A percentile compares a stretch with the other conserved stretches of the same genome.
Evolutionary conservation across 192 early-diverging fungal species (phyloP).

Genomic region (Rhizophagus sp.): DNA sequence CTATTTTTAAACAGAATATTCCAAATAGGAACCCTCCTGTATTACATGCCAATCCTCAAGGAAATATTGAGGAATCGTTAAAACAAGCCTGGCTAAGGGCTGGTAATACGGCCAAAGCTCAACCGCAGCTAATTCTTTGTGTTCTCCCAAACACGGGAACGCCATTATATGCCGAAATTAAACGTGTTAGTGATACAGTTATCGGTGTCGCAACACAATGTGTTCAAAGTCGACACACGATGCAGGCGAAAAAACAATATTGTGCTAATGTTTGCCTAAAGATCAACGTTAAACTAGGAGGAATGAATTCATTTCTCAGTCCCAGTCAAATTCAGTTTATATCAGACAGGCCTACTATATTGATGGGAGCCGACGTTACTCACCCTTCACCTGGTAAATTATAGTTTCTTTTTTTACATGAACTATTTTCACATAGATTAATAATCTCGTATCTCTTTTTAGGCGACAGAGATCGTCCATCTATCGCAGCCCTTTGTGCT

Average conservation of each 20-base stretch:
- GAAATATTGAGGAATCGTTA: no score
- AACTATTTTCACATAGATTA: conserved; percentile 35
- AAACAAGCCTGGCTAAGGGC: no score
- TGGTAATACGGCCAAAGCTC: conserved; percentile 47
- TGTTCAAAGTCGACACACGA: conserved; percentile 77
- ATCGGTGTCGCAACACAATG: conserved; percentile 90
- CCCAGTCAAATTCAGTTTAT: conserved; percentile 66
- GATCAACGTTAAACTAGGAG: conserved; percentile 42
- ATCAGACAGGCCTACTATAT: conserved; percentile 67
- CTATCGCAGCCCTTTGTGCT: conserved; percentile 77
- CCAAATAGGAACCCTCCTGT: no score
- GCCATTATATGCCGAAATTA: conserved; percentile 68
- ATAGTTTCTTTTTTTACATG: not conserved
- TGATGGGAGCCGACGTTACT: conserved; percentile 91
- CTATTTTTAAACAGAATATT: no score
- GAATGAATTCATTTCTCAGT: conserved; percentile 71
- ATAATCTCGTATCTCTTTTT: not conserved
- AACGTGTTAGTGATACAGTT: conserved; percentile 84
- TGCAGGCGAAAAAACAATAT: conserved; percentile 79
- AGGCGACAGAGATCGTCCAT: conserved; percentile 56
- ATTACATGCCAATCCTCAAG: no score
- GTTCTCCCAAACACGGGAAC: conserved; percentile 76
- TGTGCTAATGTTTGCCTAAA: conserved; percentile 93
- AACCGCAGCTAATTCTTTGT: conserved; percentile 81
- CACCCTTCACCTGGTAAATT: conserved; percentile 72